Evolutionary conservation across 257 asterid species (phyloP).

Genomic region (Leonotis leonurus): DNA sequence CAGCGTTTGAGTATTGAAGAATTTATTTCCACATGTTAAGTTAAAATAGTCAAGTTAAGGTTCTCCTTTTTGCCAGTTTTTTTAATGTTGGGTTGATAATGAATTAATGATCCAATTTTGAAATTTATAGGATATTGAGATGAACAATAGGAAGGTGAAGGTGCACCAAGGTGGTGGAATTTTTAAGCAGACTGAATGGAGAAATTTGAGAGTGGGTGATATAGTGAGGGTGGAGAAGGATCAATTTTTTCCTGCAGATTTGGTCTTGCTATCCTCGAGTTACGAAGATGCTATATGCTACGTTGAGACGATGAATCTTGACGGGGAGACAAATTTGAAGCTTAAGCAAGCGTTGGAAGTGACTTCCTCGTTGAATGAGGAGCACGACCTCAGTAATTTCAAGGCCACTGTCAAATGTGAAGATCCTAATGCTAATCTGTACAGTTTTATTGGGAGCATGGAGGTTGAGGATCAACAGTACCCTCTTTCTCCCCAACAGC

Average conservation of each 20-base stretch:
- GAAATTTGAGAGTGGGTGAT: slow-evolving; percentile 71
- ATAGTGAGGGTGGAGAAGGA: slow-evolving; percentile 81
- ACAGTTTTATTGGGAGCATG: slow-evolving; percentile 77
- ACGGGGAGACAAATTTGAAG: slow-evolving; percentile 88
- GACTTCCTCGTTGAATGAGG: slow-evolving; percentile 51
- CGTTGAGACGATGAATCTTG: slow-evolving; percentile 96
- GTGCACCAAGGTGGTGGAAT: slow-evolving; percentile 62
- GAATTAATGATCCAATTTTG: background rate
- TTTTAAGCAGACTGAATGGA: slow-evolving; percentile 61
- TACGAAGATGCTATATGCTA: slow-evolving; percentile 83
- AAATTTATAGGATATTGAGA: slow-evolving; percentile 62
- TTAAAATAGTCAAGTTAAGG: background rate
- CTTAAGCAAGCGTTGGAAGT: slow-evolving; percentile 71
- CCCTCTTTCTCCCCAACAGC: slow-evolving; percentile 81
- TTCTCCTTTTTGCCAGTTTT: background rate
- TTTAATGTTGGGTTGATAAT: background rate
- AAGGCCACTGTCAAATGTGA: slow-evolving; percentile 67
- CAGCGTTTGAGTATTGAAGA: background rate
- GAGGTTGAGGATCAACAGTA: slow-evolving; percentile 43
- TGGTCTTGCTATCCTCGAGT: slow-evolving; percentile 72
- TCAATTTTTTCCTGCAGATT: slow-evolving; percentile 87
- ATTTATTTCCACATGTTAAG: background rate
- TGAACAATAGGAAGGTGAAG: slow-evolving; percentile 65
- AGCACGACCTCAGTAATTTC: slow-evolving; percentile 38
- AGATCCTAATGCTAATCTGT: slow-evolving; percentile 88